Base-by-base conservation (phyloP, 2,329 filamentous ascomycete genomes). In the Cladosporium sp. region DNA sequence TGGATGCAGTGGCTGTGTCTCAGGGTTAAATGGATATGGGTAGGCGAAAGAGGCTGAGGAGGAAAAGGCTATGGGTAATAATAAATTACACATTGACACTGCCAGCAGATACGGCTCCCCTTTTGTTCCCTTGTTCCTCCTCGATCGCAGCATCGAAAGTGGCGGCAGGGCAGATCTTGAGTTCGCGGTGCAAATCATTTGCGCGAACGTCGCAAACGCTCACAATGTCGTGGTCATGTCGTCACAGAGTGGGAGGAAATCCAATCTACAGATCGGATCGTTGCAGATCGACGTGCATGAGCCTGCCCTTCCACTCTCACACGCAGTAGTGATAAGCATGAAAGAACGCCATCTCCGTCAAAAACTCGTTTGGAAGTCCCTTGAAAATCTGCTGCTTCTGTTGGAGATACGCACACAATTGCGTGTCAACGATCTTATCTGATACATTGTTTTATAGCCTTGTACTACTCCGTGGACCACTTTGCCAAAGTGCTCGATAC, bases 261-360 rank as follows among this genome's bases (percentile, higher is more conserved):
- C 35, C 16, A 55, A 63, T 29, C 46, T 35, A 35, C 59, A 63
- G 61, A 63, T 63, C 61, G 61, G 35, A 55, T 8, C 8, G 23
- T 44, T 23, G 50, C 49, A 55, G 60, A 63, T 63, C 61, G 61
- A 55, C 52, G 28, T 33, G 52, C 52, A 55, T 55, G 28, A 55
- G 52, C 52, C 28, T 12, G 2, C 8, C 16, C 16, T n/a, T 28
- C 52, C 29, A 29, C 26, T 55, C 52, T 55, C 52, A 55, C 52
- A 55, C 5, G 18, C 52, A 3, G 16, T 55, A 3, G 16, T 55
- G 52, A 33, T 55, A 55, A 55, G 28, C 52, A 21, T 21, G 33
- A 5, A 29, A 21, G 14, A 1, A 67, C 79, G 78, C 62, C 60
- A 74, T 28, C 72, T 18, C 18, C 52, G 12, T 21, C 52, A 8